Evolutionary conservation across 352 stramenopile species (phyloP), one percentile per base, ranked within the genome.

Genomic region (Pythium chondricola): DNA sequence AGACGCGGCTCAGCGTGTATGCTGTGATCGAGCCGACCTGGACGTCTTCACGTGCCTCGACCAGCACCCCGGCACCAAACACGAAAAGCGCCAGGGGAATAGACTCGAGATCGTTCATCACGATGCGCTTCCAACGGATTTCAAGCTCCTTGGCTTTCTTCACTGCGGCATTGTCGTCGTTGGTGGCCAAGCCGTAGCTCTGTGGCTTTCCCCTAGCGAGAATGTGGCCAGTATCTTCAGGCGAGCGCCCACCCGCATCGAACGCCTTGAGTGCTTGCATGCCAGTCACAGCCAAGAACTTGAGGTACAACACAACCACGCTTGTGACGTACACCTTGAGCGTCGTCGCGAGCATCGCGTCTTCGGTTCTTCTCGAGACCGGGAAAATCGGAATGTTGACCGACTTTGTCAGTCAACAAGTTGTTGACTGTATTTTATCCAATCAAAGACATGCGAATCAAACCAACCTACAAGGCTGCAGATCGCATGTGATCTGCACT

Each of bases 81-180:
- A 80, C 61, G n/a, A 74, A 22, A 8, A 84, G 57, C 24, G 54
- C 72, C 30, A 84, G 41, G 21, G 72, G 72, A 37, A 84, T 67
- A 31, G 66, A 70, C 55, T 84, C 72, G 44, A 84, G 60, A 42
- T 84, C 72, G 58, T 84, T 84, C 56, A 63, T 58, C 31, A 84
- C 56, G 55, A 84, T 74, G 40, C 72, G 60, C 26, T 68, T 50
- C 72, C 72, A 84, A 20, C 49, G 40, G 32, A 69, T 46, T 42
- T 76, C 65, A 21, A 58, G 43, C 10, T 61, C 24, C 38, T 65
- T 63, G 42, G 69, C 64, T 43, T 70, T 63, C 6, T 63, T 54
- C n/a, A 72, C 45, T 39, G 55, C 54, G 27, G 63, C 65, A 21
- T 52, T 45, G 18, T 65, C 58, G 40, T 47, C 43, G 31, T 58